Percentiles rank a stretch among this genome's conserved stretches.
Conservation (phyloP, 768 basidiomycete species). For the Cyclocybe cylindracea region DNA sequence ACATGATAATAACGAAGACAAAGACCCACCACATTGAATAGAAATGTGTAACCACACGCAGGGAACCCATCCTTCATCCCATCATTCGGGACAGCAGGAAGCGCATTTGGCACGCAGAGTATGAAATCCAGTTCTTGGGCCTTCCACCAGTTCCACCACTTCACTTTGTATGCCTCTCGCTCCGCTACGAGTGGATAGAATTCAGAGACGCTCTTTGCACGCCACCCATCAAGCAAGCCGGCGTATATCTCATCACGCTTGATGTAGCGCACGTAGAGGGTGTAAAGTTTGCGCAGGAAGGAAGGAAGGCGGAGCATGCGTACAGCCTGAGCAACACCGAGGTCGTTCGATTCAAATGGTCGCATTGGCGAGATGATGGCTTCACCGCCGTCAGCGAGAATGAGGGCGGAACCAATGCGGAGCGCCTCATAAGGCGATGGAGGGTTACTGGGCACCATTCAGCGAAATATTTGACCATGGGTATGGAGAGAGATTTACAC, state of each 20-base stretch:
- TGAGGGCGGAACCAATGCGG: conserved; percentile 51
- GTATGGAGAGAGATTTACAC: conserved; percentile 34
- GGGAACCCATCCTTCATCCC: conserved; percentile 54
- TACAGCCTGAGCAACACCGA: conserved; percentile 42
- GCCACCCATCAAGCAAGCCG: conserved; percentile 47
- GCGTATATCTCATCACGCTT: conserved; percentile 54
- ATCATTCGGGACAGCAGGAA: conserved; percentile 54
- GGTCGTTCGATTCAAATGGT: conserved; percentile 47
- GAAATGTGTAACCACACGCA: conserved; percentile 58
- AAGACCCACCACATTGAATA: conserved; percentile 58
- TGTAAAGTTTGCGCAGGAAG: conserved; percentile 46
- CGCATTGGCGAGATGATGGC: conserved; percentile 33
- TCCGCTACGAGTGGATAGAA: conserved; percentile 48
- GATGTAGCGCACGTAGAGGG: conserved; percentile 53
- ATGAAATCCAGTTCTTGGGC: conserved; percentile 54
- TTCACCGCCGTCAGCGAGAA: conserved; percentile 52
- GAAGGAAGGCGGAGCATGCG: conserved; percentile 45
- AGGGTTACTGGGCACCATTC: conserved; percentile 29
- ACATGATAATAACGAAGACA: not conserved
- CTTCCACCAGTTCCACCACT: conserved; percentile 43
- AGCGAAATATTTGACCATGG: not conserved
- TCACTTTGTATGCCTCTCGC: conserved; percentile 43
- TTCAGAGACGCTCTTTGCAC: conserved; percentile 44
- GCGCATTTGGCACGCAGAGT: conserved; percentile 56
- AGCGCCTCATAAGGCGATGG: conserved; percentile 54